Evolutionary conservation across 805 yeast genomes (phyloP).

Genomic region (Komagataella ulmi): DNA sequence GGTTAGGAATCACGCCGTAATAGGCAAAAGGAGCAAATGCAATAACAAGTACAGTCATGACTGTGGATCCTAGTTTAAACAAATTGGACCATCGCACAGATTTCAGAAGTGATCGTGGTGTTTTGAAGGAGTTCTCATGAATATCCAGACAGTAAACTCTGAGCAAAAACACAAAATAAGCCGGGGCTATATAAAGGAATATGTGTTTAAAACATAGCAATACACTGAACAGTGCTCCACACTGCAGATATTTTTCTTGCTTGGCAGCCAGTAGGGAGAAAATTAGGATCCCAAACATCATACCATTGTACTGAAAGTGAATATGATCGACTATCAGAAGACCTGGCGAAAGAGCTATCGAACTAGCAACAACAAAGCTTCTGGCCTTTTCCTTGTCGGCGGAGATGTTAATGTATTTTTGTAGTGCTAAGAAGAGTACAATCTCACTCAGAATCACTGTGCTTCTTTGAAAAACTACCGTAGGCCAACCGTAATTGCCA

Average conservation of each 20-base stretch:
- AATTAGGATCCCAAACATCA: slow-evolving; percentile 75
- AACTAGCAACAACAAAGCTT: slow-evolving; percentile 66
- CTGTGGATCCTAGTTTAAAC: slow-evolving; percentile 49
- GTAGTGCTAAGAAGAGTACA: slow-evolving; percentile 55
- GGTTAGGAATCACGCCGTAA: slow-evolving; percentile 46
- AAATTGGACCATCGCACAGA: slow-evolving; percentile 42
- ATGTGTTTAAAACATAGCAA: slow-evolving; percentile 91
- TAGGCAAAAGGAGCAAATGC: slow-evolving; percentile 75
- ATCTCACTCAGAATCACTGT: slow-evolving; percentile 74
- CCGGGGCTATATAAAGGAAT: slow-evolving; percentile 86
- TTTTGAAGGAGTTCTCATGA: background rate
- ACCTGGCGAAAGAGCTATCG: slow-evolving; percentile 82
- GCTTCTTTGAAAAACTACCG: slow-evolving; percentile 66
- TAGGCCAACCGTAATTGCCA: slow-evolving; percentile 66
- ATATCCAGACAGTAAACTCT: slow-evolving; percentile 55
- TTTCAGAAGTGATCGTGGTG: slow-evolving; percentile 10
- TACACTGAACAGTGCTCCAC: slow-evolving; percentile 60
- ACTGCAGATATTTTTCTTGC: slow-evolving; percentile 35
- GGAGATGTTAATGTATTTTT: slow-evolving; percentile 50
- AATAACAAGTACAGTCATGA: slow-evolving; percentile 41
- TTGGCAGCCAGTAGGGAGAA: slow-evolving; percentile 64
- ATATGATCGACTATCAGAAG: slow-evolving; percentile 85
- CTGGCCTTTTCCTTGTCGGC: slow-evolving; percentile 24
- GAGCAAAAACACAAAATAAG: slow-evolving; percentile 70
- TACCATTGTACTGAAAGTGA: slow-evolving; percentile 94